Conservation (phyloP, 495 filamentous ascomycete genomes). For the Penicillium odoratum region DNA sequence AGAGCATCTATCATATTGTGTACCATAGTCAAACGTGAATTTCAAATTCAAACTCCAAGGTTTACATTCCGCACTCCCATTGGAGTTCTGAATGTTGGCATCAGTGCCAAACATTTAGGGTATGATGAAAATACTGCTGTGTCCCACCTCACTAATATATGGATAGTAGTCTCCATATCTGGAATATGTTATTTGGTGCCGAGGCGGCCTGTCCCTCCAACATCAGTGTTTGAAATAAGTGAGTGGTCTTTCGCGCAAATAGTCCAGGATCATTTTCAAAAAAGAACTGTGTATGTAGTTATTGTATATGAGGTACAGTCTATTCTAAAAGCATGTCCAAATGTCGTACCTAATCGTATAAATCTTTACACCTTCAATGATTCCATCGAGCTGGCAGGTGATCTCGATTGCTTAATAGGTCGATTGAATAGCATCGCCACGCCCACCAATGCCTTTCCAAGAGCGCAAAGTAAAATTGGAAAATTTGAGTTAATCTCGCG, state of each 20-base stretch:
- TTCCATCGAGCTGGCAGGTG: background rate
- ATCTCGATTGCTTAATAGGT: constrained; percentile 1
- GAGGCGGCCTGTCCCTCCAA: too few species aligned
- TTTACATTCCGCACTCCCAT: too few species aligned
- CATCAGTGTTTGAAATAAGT: too few species aligned
- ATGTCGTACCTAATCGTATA: background rate
- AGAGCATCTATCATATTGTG: constrained; percentile 25
- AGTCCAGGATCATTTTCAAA: background rate
- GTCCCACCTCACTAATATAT: too few species aligned
- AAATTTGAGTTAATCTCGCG: constrained; percentile 17
- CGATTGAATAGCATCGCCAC: constrained; percentile 22
- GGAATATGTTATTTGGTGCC: too few species aligned
- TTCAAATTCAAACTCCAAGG: background rate
- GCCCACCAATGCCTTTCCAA: constrained; percentile 20
- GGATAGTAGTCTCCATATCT: too few species aligned
- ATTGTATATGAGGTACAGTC: background rate
- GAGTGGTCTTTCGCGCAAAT: too few species aligned
- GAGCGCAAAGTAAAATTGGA: constrained; percentile 24
- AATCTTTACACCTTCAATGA: constrained; percentile 9
- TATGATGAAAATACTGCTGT: too few species aligned
- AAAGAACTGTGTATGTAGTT: background rate
- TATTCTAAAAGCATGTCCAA: background rate
- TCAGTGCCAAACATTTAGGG: too few species aligned
- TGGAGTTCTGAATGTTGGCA: too few species aligned
- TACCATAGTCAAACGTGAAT: constrained; percentile 20